Percentiles rank a stretch among this genome's conserved stretches.
Conservation (phyloP, 352 stramenopile species). For the Globisporangium apiculatum region DNA sequence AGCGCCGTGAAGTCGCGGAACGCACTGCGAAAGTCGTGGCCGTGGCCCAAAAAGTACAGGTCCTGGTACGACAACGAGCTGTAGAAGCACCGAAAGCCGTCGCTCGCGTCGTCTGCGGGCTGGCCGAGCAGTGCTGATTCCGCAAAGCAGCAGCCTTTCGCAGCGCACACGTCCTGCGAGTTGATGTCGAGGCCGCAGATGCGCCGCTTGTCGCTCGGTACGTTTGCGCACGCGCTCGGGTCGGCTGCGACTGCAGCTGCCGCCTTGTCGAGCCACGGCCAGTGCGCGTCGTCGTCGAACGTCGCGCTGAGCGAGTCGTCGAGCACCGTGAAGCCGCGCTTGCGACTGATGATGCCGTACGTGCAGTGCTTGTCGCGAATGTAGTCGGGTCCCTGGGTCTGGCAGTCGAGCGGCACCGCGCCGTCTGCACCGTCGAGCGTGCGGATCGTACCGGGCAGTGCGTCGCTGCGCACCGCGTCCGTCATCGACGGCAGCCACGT, state of each 20-base stretch:
- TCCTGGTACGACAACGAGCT: conserved; percentile 25
- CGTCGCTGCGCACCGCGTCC: conserved; percentile 13
- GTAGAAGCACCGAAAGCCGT: conserved; percentile 27
- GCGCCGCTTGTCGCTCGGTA: conserved; percentile 13
- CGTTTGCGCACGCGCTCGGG: conserved; percentile 4
- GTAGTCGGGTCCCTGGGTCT: conserved; percentile 17
- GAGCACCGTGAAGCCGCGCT: conserved; percentile 25
- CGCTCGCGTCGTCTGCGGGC: background rate
- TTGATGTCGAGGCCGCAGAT: conserved; percentile 20
- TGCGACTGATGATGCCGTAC: conserved; percentile 26
- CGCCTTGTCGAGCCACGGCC: conserved; percentile 18
- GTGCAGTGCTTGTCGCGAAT: conserved; percentile 32
- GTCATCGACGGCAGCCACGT: conserved; percentile 19
- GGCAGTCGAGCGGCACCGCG: conserved; percentile 22
- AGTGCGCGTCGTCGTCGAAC: conserved; percentile 17
- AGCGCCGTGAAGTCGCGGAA: conserved; percentile 32
- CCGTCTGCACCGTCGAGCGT: conserved; percentile 30
- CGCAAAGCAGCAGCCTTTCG: conserved; percentile 25
- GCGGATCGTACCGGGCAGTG: conserved; percentile 26
- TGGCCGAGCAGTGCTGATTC: background rate
- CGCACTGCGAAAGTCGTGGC: conserved; percentile 28
- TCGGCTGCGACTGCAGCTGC: background rate
- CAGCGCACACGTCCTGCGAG: conserved; percentile 12
- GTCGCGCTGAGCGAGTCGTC: conserved; percentile 25
- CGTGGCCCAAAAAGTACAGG: conserved; percentile 44